Evolutionary conservation across 2,329 filamentous ascomycete species (phyloP).

Genomic region (Ilyonectria sp.): DNA sequence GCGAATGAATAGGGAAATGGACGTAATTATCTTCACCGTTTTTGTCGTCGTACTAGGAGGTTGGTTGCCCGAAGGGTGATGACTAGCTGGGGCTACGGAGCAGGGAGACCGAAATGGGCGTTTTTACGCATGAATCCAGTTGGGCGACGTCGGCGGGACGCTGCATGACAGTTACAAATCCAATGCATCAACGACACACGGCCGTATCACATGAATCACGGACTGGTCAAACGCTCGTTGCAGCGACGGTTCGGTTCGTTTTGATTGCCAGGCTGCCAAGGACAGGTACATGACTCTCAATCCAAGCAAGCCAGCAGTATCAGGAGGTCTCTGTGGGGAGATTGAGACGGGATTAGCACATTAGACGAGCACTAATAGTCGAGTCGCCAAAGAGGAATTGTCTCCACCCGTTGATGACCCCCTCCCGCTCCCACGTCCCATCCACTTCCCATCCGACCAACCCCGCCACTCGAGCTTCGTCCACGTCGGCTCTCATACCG

Average conservation of each 20-base stretch:
- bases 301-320: neutral
- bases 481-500: constrained; percentile 31
- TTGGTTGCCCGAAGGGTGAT: neutral
- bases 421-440: constrained; percentile 17
- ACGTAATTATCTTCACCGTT: constrained; percentile 8
- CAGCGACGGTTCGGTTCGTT: neutral
- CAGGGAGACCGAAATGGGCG: neutral
- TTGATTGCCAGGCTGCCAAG: neutral
- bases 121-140: neutral
- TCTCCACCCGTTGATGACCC: constrained; percentile 21
- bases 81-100: neutral
- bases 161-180: constrained; percentile 28
- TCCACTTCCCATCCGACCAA: constrained; percentile 11
- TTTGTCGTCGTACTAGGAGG: constrained; percentile 3
- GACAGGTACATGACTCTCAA: neutral
- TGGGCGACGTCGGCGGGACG: constrained; percentile 26
- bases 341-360: neutral
- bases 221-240: neutral
- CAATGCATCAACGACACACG: constrained; percentile 17
- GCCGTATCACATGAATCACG: constrained; percentile 24
- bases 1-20: neutral
- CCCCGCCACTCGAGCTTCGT: constrained; percentile 42
- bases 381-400: constrained; percentile 1
- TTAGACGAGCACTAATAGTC: constrained; percentile 11
- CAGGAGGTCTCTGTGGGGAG: neutral